Base-by-base conservation (phyloP, 2,329 filamentous ascomycete genomes). In the Arthroderma uncinatum region DNA sequence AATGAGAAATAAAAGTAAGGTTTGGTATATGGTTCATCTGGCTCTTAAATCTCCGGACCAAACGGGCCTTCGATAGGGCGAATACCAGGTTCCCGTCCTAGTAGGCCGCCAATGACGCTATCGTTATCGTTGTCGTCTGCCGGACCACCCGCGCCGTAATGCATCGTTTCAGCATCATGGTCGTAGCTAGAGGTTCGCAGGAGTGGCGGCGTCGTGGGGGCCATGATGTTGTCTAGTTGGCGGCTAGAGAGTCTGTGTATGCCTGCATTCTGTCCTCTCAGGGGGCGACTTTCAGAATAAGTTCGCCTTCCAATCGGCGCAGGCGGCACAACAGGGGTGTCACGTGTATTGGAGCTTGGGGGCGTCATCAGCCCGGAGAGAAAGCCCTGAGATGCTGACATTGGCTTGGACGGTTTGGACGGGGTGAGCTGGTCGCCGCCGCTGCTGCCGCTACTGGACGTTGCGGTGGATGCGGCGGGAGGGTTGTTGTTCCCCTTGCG, bases 321-420 rank as follows among this genome's bases (percentile, higher is more conserved):
- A 63, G 42, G 66, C 67, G 54, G 58, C 52, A 14, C 57, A 57
- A 56, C 65, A 54, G 55, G 65, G 62, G 67, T 58, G 39, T 65
- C 62, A 44, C 87, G 84, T 52, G 86, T 70, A 56, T 83, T 82
- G 2, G 87, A 90, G 30, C 86, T 83, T 3, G 91, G 92, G n/a
- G 92, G 91, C 0, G 92, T 96, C 77, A 96, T 79, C 21, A 95
- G 81, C 1, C 91, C 91, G 0, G 85, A 85, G 19, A 91, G 77
- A 60, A 89, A 85, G 53, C 78, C 82, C 56, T 81, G 78, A 1
- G 83, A 77, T 2, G 65, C 70, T 59, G 71, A 69, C 37, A 74
- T 79, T 44, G 76, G 75, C 64, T 80, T 83, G n/a, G 39, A 19
- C 39, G 44, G 44, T 21, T 48, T 48, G 7, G 84, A 85, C 4